Evolutionary conservation across 257 asterid species (phyloP).

Genomic region (Fraxinus quadrangulata): DNA sequence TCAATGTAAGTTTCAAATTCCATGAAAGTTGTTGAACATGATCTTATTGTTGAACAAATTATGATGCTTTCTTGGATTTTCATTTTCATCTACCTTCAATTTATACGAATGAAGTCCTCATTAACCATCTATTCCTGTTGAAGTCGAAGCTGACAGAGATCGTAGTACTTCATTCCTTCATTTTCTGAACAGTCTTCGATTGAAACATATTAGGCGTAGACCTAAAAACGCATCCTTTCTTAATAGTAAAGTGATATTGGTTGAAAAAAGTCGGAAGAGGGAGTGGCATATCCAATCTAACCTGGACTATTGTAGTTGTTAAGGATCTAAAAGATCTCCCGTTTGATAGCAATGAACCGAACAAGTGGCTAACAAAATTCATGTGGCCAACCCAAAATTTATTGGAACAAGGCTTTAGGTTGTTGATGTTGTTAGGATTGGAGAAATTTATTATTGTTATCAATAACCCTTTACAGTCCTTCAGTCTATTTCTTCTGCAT

Average conservation of each 20-base stretch:
- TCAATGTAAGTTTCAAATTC: slow-evolving; percentile 54
- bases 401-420: background rate
- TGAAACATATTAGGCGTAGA: background rate
- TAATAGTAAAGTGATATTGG: background rate
- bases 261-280: background rate
- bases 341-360: background rate
- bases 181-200: background rate
- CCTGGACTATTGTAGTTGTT: background rate
- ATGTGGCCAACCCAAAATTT: background rate
- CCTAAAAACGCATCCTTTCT: background rate
- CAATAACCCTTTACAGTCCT: background rate
- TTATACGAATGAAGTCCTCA: background rate
- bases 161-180: background rate
- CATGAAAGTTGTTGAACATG: slow-evolving; percentile 12
- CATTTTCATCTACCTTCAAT: background rate
- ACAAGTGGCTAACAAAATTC: background rate
- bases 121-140: background rate
- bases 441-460: background rate
- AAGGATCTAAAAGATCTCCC: background rate
- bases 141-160: background rate
- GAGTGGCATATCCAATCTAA: background rate
- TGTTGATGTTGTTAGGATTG: background rate
- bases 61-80: background rate
- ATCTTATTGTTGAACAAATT: background rate
- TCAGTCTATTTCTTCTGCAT: background rate